Conservation (phyloP, 305 asterid species). For the Fraxinus platypoda region DNA sequence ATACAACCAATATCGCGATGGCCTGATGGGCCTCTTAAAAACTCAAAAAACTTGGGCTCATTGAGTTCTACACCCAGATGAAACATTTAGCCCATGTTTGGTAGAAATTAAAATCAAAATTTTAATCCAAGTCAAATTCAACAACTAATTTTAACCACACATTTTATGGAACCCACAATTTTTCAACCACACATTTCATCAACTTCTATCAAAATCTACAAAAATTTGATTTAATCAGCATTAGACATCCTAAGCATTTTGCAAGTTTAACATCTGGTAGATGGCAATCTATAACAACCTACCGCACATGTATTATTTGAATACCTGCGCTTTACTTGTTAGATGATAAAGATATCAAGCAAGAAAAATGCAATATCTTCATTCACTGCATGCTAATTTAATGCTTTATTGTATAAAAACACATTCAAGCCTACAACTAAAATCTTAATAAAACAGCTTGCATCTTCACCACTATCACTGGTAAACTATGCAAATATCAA, state of each 20-base stretch:
- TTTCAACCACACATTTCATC: background rate
- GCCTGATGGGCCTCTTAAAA: background rate
- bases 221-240: background rate
- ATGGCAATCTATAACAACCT: background rate
- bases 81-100: background rate
- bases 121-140: background rate
- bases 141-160: background rate
- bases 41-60: background rate
- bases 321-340: background rate
- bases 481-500: background rate
- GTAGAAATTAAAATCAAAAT: background rate
- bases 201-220: background rate
- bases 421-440: background rate
- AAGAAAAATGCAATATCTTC: background rate
- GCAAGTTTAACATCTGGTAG: slow-evolving; percentile 16
- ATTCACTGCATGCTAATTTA: background rate
- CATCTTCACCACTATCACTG: slow-evolving; percentile 10
- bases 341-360: background rate
- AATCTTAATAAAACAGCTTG: background rate
- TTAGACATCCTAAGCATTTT: slow-evolving; percentile 7
- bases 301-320: background rate
- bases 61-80: background rate
- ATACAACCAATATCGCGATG: background rate
- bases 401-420: background rate
- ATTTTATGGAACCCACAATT: background rate